Percentiles rank a stretch among this genome's conserved stretches.
These are phyloP conservation scores for Pyrenula massariospora DNA, from an alignment of 495 filamentous ascomycete genomes.

Conservation along the genomic window DNA sequence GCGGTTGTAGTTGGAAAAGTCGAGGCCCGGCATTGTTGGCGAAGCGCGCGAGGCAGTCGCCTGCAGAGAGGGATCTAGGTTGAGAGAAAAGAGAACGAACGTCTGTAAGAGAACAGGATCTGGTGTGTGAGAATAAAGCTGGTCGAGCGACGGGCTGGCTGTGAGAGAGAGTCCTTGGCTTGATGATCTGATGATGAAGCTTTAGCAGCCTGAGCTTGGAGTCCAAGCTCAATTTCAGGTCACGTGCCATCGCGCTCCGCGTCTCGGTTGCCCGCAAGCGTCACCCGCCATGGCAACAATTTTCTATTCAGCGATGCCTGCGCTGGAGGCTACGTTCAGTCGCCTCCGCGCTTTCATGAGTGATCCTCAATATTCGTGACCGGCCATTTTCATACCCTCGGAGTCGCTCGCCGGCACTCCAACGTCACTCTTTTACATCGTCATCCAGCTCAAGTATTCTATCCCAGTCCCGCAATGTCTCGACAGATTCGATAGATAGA, in stretches of 20 bases:
- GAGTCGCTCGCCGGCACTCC: slow-evolving; percentile 18
- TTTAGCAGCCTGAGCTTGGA: slow-evolving; percentile 23
- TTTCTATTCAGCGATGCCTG: neutral
- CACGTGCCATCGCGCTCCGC: neutral
- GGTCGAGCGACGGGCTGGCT: neutral
- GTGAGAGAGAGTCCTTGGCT: slow-evolving; percentile 13
- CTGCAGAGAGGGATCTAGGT: neutral
- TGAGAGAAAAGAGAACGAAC: neutral
- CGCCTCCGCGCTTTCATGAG: neutral
- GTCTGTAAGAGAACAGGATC: neutral
- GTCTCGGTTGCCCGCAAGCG: neutral
- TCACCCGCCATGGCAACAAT: neutral
- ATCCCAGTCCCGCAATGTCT: neutral
- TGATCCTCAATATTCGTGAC: neutral
- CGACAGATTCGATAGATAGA: slow-evolving; percentile 6
- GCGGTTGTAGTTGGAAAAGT: slow-evolving; percentile 98
- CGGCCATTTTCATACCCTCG: neutral
- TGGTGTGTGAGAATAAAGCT: neutral
- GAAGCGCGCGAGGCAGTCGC: slow-evolving; percentile 6
- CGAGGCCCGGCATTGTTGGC: slow-evolving; percentile 85
- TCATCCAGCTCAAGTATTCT: neutral
- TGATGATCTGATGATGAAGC: slow-evolving; percentile 30
- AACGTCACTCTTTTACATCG: slow-evolving; percentile 28
- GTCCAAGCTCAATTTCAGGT: neutral
- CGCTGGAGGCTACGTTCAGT: neutral